Evolutionary conservation across 2,329 filamentous ascomycete species (phyloP), one percentile per base, ranked within the genome.

Genomic region (Fusarium tjaetaba): DNA sequence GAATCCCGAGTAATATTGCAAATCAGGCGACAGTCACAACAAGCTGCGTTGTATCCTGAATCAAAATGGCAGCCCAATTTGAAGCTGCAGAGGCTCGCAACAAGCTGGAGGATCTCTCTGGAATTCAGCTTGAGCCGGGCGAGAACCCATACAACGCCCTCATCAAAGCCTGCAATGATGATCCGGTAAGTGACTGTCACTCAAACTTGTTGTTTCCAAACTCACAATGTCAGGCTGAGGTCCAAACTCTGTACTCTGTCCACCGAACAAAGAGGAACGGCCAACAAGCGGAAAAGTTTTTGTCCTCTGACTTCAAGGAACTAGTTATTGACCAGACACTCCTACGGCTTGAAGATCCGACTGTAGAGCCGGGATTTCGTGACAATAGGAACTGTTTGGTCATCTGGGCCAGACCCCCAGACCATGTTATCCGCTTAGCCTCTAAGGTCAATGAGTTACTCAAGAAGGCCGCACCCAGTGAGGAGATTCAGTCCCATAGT

Each of bases 351-450:
- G 88, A 92, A 74, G 87, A 91, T 48, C 88, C 88, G 2, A 82
- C 87, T 2, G 83, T 92, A 41, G 88, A 94, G 71, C 91, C 91
- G 2, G 90, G 89, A 2, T 97, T 93, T 79, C 81, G 86, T 58
- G 96, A 98, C 80, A 88, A 90, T 46, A 87, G 96, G 45, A 88
- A 97, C 78, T 97, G 95, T 79, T 86, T 98, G 16, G 93, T 95
- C 2, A 91, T 98, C 79, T 98, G 95, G 94, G 94, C 93, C 7
- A 88, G 95, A 11, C 96, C 96, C 22, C 93, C 95, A 2, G 83
- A 89, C 51, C 90, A 92, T 74, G 86, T 98, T 24, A 86, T 92
- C 51, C 83, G 87, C 26, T 83, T 98, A 66, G 90, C 96, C 6
- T 82, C 84, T 5, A 87, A 88, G 64, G 83, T 98, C 36, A 96